Conservation (phyloP, 177 flowering plant genomes). For the Vitis hybrid region DNA sequence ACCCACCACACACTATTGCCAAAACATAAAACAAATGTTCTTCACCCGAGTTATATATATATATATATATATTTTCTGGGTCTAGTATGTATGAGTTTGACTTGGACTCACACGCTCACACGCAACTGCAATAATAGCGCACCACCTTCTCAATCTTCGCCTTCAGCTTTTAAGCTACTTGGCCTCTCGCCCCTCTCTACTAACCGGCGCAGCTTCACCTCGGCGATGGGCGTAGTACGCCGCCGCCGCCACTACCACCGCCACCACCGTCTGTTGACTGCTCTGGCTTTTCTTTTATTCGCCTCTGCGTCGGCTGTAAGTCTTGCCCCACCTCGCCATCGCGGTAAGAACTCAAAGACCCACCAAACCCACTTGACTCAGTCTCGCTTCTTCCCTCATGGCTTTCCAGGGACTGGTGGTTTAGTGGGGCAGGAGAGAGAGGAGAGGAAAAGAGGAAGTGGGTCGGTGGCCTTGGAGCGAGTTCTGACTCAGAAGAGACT, state of each 20-base stretch:
- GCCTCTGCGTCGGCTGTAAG: constrained; percentile 19
- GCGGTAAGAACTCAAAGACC: constrained; percentile 21
- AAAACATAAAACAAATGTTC: constrained; percentile 20
- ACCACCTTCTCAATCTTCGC: constrained; percentile 8
- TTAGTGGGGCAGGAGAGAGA: constrained; percentile 6
- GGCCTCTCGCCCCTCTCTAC: constrained; percentile 9
- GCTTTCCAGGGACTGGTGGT: background rate
- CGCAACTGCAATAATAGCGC: constrained; percentile 23
- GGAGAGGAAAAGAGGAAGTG: constrained; percentile 8
- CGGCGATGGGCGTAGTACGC: constrained; percentile 39
- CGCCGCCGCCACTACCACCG: constrained; percentile 22
- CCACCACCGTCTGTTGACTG: constrained; percentile 12
- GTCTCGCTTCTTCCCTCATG: background rate
- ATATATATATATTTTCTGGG: too few relatives aligned
- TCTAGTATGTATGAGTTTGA: constrained; percentile 23
- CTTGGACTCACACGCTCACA: constrained; percentile 32
- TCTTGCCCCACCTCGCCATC: constrained; percentile 23
- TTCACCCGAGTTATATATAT: background rate
- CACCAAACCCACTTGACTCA: background rate
- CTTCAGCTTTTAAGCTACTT: background rate
- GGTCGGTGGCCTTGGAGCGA: constrained; percentile 9
- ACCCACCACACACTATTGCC: constrained; percentile 9
- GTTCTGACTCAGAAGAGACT: constrained; percentile 33
- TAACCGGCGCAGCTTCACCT: constrained; percentile 20
- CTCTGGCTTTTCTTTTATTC: constrained; percentile 38